Evolutionary conservation across 805 yeast genomes (phyloP).

Genomic region (Hanseniaspora clermontiae): DNA sequence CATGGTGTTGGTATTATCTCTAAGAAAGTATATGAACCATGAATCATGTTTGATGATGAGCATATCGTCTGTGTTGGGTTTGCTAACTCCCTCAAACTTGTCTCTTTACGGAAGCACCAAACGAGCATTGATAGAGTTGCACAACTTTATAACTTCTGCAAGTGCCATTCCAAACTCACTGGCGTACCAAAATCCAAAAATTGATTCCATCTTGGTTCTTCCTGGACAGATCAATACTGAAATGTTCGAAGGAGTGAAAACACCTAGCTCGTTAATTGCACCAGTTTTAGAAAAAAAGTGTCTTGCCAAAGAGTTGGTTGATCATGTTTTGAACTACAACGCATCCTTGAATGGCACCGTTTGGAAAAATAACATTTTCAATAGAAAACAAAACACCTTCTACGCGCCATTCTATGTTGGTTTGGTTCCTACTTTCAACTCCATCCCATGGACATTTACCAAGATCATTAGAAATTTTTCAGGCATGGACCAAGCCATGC

Average conservation of each 20-base stretch:
- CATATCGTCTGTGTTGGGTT: slow-evolving; percentile 74
- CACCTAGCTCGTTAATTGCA: slow-evolving; percentile 67
- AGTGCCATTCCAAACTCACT: slow-evolving; percentile 16
- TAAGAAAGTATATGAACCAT: not conserved
- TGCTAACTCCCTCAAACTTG: slow-evolving; percentile 68
- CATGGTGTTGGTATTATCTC: not conserved
- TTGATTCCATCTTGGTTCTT: slow-evolving; percentile 63
- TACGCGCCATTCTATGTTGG: slow-evolving; percentile 67
- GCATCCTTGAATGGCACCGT: slow-evolving; percentile 64
- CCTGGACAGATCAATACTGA: slow-evolving; percentile 77
- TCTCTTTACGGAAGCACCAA: slow-evolving; percentile 82
- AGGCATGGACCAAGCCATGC: slow-evolving; percentile 44
- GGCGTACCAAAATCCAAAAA: slow-evolving; percentile 45
- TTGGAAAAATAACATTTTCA: slow-evolving; percentile 34
- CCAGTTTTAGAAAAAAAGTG: slow-evolving; percentile 63
- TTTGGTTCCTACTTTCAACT: slow-evolving; percentile 56
- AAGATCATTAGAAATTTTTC: slow-evolving; percentile 35
- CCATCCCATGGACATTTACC: slow-evolving; percentile 51
- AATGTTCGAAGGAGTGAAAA: slow-evolving; percentile 59
- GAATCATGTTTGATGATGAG: slow-evolving; percentile 58
- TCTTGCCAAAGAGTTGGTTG: slow-evolving; percentile 49
- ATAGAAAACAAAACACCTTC: slow-evolving; percentile 57
- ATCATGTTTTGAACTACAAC: slow-evolving; percentile 46
- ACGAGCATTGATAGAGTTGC: slow-evolving; percentile 72
- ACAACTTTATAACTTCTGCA: slow-evolving; percentile 50